phyloP scores from a whole-genome alignment of 441 rosid species.

The Pelargonium exstipulatum region DNA sequence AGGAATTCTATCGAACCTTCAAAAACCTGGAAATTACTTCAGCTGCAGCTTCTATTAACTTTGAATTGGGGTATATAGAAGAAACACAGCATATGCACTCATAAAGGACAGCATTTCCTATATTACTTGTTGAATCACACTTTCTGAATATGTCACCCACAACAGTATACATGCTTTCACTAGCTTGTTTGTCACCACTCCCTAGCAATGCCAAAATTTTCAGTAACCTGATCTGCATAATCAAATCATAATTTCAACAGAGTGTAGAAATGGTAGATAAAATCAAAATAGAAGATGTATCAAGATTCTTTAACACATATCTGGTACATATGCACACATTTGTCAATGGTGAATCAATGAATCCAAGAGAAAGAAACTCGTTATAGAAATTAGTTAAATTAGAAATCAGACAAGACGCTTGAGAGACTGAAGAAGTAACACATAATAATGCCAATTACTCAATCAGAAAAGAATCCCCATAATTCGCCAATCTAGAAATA shows the following conservation, averaged over 20 bases:
- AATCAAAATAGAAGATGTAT: too few relatives aligned
- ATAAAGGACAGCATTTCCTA: conserved; percentile 87
- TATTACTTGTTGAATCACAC: conserved; percentile 78
- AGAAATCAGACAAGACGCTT: too few relatives aligned
- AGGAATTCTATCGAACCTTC: conserved; percentile 52
- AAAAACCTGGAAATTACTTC: conserved; percentile 77
- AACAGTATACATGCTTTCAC: conserved; percentile 88
- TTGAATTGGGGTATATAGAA: conserved; percentile 73
- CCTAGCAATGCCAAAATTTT: conserved; percentile 89
- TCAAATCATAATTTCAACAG: conserved; percentile 17
- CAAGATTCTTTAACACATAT: too few relatives aligned
- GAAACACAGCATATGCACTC: conserved; percentile 89
- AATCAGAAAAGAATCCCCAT: too few relatives aligned
- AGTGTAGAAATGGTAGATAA: background rate
- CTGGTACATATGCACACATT: too few relatives aligned
- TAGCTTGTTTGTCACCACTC: conserved; percentile 88
- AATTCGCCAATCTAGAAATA: too few relatives aligned
- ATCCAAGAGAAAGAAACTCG: too few relatives aligned
- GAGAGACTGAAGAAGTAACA: too few relatives aligned
- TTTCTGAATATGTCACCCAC: conserved; percentile 83
- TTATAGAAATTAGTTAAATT: too few relatives aligned
- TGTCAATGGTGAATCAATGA: too few relatives aligned
- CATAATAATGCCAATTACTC: too few relatives aligned
- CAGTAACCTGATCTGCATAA: conserved; percentile 76
- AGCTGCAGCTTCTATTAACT: conserved; percentile 81